A percentile compares a stretch with the other conserved stretches of the same genome.
These are phyloP conservation scores for Myriosclerotinia curreyana DNA, from an alignment of 2,329 filamentous ascomycete genomes.

Conservation along the genomic window DNA sequence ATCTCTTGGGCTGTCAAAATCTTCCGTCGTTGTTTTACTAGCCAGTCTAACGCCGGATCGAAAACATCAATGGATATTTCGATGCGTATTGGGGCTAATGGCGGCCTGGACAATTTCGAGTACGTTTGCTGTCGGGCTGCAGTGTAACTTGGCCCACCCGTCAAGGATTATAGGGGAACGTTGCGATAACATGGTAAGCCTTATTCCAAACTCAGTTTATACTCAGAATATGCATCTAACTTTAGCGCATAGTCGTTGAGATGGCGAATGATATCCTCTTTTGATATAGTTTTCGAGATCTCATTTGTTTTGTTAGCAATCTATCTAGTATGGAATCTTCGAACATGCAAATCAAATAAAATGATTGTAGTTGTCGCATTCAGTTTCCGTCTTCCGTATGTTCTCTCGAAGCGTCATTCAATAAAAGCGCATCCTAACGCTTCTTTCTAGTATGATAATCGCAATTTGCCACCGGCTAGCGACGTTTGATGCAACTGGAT, in stretches of 20 bases:
- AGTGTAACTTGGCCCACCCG: conserved; percentile 43
- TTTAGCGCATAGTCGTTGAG: conserved; percentile 37
- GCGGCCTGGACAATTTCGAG: conserved; percentile 44
- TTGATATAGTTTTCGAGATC: conserved; percentile 45
- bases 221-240: not conserved
- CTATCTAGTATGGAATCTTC: conserved; percentile 42
- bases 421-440: not conserved
- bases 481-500: conserved; percentile 38
- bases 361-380: conserved; percentile 43
- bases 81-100: conserved; percentile 25
- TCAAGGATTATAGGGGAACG: conserved; percentile 40
- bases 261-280: conserved; percentile 42
- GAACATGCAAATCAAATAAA: conserved; percentile 42
- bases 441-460: conserved; percentile 41
- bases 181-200: conserved; percentile 32
- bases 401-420: not conserved
- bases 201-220: not conserved
- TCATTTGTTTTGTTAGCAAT: conserved; percentile 42
- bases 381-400: conserved; percentile 43
- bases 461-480: conserved; percentile 42
- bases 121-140: conserved; percentile 42
- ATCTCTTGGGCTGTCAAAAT: conserved; percentile 45
- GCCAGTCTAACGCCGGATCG: conserved; percentile 46
- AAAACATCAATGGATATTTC: conserved; percentile 42
- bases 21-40: conserved; percentile 44